Evolutionary conservation across 176 grass and related monocot species (phyloP), one percentile per base, ranked within the genome.

Genomic region (Cenchrus americanus): DNA sequence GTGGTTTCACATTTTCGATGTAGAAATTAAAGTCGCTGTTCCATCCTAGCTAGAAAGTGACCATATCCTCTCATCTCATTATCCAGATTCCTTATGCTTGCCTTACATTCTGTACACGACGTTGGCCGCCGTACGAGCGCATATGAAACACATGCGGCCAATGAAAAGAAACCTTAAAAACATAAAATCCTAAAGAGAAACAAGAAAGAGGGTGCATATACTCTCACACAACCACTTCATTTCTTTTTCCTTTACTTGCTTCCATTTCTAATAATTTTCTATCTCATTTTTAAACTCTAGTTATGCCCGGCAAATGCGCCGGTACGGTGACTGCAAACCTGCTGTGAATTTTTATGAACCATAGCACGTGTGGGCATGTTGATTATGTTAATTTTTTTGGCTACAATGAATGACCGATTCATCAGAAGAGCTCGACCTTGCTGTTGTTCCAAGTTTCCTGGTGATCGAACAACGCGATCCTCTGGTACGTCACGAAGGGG

Each of bases 401-500:
- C 41, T 22, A 30, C 23, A 46, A 78, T 19, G 75, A 77, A 83
- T 13, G 75, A 77, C 10, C 6, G 30, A 62, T 32, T 70, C 57
- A 46, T 91, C 55, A 89, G 46, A 84, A 84, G 50, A 85, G 88
- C 73, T 83, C 73, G 65, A 72, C 72, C 66, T 43, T 43, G 73
- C 11, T 59, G 73, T 65, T 52, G 26, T 64, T 88, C 90, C 90
- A 93, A 3, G 81, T 63, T 58, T 93, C 94, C 57, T 89, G 92
- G 62, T 92, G 89, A 84, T 85, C 78, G 41, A 85, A 89, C 72
- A 90, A 71, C 8, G 72, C 71, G 34, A 86, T 83, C 86, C 92
- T 94, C 73, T 97, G 75, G 71, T 89, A 89, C 49, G 90, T 57
- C 62, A 73, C 82, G 81, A 91, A 97, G 13, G 82, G 69, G 64